Conservation (phyloP, 257 asterid species). For the Euphrasia confusa region DNA sequence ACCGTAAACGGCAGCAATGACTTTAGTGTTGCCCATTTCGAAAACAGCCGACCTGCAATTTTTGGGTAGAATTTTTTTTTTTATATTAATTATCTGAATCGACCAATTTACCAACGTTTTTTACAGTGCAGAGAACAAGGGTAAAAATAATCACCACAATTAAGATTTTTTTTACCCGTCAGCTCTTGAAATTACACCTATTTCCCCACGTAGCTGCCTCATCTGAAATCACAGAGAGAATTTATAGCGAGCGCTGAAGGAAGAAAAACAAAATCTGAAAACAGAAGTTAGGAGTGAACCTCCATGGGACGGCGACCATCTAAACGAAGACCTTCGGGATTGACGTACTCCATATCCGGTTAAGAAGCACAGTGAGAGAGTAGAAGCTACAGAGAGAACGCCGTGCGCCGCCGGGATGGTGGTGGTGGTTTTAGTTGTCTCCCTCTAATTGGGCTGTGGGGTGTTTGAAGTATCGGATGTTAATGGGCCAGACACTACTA, state of each 20-base stretch:
- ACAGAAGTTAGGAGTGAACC: slow-evolving; percentile 29
- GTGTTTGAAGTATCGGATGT: background rate
- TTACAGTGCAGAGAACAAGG: background rate
- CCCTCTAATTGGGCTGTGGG: background rate
- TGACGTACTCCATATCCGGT: slow-evolving; percentile 74
- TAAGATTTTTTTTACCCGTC: slow-evolving; percentile 56
- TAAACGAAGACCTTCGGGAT: slow-evolving; percentile 91
- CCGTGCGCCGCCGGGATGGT: slow-evolving; percentile 33
- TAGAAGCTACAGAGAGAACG: slow-evolving; percentile 6
- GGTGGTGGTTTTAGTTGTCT: slow-evolving; percentile 17
- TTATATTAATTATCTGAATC: too few relatives aligned
- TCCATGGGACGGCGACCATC: slow-evolving; percentile 98
- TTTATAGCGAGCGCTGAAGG: background rate
- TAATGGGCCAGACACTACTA: background rate
- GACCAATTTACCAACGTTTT: background rate
- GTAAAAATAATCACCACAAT: background rate
- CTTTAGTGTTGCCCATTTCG: slow-evolving; percentile 98
- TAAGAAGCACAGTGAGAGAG: background rate
- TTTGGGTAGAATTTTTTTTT: background rate
- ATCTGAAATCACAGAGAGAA: slow-evolving; percentile 39
- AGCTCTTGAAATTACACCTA: slow-evolving; percentile 83
- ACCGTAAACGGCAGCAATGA: slow-evolving; percentile 96
- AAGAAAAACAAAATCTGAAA: background rate
- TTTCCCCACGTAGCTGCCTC: slow-evolving; percentile 91
- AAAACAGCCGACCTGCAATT: slow-evolving; percentile 82